Percentiles rank a stretch among this genome's conserved stretches.
phyloP scores from a whole-genome alignment of 1,139 yeast genomes.

The Insectozyma bohioensis region DNA sequence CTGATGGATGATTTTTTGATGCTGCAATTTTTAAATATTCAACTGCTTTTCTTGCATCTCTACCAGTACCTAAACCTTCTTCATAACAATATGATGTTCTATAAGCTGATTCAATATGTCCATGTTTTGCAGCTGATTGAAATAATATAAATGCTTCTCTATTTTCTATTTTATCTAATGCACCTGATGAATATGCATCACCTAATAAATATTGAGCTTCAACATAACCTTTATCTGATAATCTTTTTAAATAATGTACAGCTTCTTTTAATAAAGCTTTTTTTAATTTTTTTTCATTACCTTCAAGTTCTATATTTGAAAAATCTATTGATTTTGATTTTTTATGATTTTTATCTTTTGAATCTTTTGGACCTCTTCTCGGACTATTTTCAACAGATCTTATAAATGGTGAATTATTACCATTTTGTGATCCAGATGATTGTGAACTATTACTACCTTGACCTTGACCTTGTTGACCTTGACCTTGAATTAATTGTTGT shows the following conservation, averaged over 20 bases:
- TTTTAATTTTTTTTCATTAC: slow-evolving; percentile 36
- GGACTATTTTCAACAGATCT: slow-evolving; percentile 28
- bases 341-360: slow-evolving; percentile 15
- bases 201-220: slow-evolving; percentile 91
- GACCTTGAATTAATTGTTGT: slow-evolving; percentile 1
- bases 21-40: slow-evolving; percentile 89
- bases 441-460: slow-evolving; percentile 12
- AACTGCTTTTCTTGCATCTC: slow-evolving; percentile 84
- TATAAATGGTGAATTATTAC: slow-evolving; percentile 15
- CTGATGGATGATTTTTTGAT: slow-evolving; percentile 88
- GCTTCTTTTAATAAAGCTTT: slow-evolving; percentile 74
- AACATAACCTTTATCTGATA: slow-evolving; percentile 78
- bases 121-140: slow-evolving; percentile 89
- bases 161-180: slow-evolving; percentile 79
- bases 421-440: slow-evolving; percentile 14
- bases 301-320: slow-evolving; percentile 17
- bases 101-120: slow-evolving; percentile 88
- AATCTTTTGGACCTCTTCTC: slow-evolving; percentile 17
- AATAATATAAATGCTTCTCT: slow-evolving; percentile 75
- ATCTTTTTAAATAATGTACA: slow-evolving; percentile 61
- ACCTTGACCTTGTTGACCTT: no score
- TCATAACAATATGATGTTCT: slow-evolving; percentile 90
- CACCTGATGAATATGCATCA: slow-evolving; percentile 86
- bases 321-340: slow-evolving; percentile 25
- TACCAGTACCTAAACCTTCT: slow-evolving; percentile 89